Evolutionary conservation across 192 early-diverging fungal genomes (phyloP), one percentile per base, ranked within the genome.

Genomic region (Podila minutissima): DNA sequence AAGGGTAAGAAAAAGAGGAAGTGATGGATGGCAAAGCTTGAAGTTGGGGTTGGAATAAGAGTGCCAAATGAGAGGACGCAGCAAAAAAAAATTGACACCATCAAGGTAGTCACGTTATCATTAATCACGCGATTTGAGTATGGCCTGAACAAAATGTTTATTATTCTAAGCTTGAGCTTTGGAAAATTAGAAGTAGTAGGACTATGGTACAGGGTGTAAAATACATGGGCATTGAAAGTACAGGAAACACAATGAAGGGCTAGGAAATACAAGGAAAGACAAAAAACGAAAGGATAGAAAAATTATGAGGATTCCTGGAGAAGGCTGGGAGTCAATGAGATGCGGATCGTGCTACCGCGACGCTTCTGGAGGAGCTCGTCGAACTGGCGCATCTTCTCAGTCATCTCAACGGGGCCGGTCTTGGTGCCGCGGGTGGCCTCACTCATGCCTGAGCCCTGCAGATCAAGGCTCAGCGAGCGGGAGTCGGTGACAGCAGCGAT

Each of bases 351-450:
- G 59, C 71, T 74, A 7, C 84, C 75, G 4, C 84, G 74, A 28
- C 84, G 71, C 67, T 68, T 73, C 31, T 78, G 79, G 28, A 85
- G 69, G 17, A 85, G 68, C 62, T 85, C 84, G 32, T 82, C 79
- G 63, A 85, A 85, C 19, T 82, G 79, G 49, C 72, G 71, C 84
- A 85, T 85, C 64, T 85, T 85, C 41, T 81, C 77, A 12, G 59
- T 81, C 77, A 81, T 81, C 50, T 72, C 77, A 29, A 59, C 67
- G 13, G 77, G 60, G 55, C 32, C 35, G 24, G 67, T 64, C 51
- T 73, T 81, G 59, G 29, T 60, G 8, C 50, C 50, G n/a, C 50
- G 50, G 50, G 50, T 53, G 50, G 50, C 20, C 19, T 17, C 50
- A 22, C 17, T 53, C 5, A 22, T 53, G 6, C n/a, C 19, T 7